phyloP scores from a whole-genome alignment of 768 basidiomycete genomes.

The Suillus luteus region DNA sequence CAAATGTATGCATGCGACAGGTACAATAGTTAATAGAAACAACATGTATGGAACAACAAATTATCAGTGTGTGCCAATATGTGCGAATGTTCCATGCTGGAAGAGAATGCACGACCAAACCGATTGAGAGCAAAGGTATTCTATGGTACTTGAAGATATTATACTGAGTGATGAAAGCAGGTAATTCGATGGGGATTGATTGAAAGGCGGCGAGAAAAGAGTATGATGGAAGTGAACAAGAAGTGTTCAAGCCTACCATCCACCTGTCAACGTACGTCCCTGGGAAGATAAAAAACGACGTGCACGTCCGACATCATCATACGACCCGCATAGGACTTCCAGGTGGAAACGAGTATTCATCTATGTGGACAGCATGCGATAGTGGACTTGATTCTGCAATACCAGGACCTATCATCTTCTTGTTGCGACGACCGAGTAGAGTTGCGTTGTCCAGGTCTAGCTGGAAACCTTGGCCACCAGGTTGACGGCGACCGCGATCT shows the following conservation, averaged over 20 bases:
- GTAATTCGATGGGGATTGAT: not conserved
- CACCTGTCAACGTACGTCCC: conserved; percentile 1
- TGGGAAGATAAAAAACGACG: not conserved
- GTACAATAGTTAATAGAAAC: not conserved
- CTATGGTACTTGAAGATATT: conserved; percentile 8
- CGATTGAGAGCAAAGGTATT: not conserved
- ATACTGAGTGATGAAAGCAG: not conserved
- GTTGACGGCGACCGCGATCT: conserved; percentile 48
- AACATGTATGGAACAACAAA: not conserved
- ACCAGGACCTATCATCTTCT: conserved; percentile 30
- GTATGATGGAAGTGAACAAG: not conserved
- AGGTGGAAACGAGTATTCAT: conserved; percentile 16
- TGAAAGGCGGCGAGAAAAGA: not conserved
- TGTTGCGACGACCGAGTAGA: conserved; percentile 72
- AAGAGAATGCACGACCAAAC: not conserved
- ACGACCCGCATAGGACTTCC: conserved; percentile 38
- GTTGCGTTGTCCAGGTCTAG: conserved; percentile 88
- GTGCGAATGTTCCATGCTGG: not conserved
- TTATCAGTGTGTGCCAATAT: conserved; percentile 6
- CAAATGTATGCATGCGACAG: not conserved
- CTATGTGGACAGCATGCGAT: conserved; percentile 22
- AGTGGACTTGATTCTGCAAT: conserved; percentile 38
- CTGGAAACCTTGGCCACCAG: conserved; percentile 59
- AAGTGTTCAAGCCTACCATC: not conserved
- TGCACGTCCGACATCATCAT: conserved; percentile 11